Evolutionary conservation across 441 rosid species (phyloP), one percentile per base, ranked within the genome.

Genomic region (Cnidoscolus chayamansa): DNA sequence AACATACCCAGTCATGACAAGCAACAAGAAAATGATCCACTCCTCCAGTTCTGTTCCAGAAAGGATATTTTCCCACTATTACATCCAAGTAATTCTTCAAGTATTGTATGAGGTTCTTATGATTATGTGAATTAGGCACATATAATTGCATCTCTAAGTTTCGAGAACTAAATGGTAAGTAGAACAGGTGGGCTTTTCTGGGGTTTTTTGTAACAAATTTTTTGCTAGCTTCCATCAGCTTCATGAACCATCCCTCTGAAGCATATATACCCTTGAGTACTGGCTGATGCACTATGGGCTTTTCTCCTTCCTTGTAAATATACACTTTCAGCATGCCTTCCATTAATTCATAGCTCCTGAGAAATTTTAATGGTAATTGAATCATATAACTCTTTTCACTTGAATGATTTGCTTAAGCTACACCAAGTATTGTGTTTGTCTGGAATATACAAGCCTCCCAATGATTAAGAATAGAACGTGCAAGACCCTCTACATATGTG

Each of bases 161-260:
- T 78, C 86, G 83, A 77, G 98, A 88, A 82, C 98, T 86, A 77
- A 91, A 94, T 53, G 98, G 96, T 55, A 94, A 79, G 86, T 91
- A 94, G 79, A 90, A 94, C 35, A 94, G 77, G 78, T 94, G 98
- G 71, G 98, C 97, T 64, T 83, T 87, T 71, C 84, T 80, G 10
- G 92, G 81, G 68, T 83, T 43, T 70, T 80, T 90, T 0, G 93
- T 88, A 68, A 88, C 85, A 79, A 89, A 87, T 65, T 80, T 81
- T 83, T 76, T 86, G 88, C 82, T 86, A 59, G 83, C 74, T 78
- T 89, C 83, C 72, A 94, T 78, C 66, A 76, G 86, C 84, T 84
- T 94, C 98, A 94, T 94, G 81, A 94, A 94, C 97, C 98, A 94
- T 74, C 98, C 97, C 72, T 94, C 98, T 2, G 97, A 91, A 74